Percentiles rank a stretch among this genome's conserved stretches.
These are phyloP conservation scores for Schizopora paradoxa DNA, from an alignment of 1,284 basidiomycete genomes.

Conservation along the genomic window DNA sequence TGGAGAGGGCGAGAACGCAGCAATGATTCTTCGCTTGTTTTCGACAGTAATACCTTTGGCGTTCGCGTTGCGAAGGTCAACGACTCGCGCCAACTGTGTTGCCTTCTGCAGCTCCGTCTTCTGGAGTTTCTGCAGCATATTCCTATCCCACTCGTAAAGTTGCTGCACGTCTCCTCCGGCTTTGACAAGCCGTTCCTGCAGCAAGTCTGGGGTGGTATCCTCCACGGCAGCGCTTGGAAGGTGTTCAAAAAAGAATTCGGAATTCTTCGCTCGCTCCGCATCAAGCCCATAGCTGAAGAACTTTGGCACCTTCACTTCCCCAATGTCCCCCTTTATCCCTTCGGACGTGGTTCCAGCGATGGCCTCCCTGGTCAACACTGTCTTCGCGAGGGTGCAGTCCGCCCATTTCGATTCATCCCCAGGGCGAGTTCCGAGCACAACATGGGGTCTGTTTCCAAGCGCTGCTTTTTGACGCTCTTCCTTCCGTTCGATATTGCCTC, in stretches of 20 bases:
- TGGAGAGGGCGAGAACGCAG: constrained; percentile 65
- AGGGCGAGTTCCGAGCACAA: constrained; percentile 65
- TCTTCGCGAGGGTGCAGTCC: constrained; percentile 54
- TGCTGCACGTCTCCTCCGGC: neutral
- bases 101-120: constrained; percentile 52
- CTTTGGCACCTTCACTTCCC: constrained; percentile 37
- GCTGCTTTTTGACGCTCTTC: constrained; percentile 38
- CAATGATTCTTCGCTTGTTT: constrained; percentile 78
- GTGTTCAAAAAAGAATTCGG: constrained; percentile 51
- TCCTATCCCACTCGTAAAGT: constrained; percentile 5
- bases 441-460: constrained; percentile 51
- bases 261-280: constrained; percentile 35
- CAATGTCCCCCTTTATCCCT: constrained; percentile 11
- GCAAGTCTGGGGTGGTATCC: neutral
- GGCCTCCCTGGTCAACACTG: constrained; percentile 52
- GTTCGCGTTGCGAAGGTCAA: constrained; percentile 86
- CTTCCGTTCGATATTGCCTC: constrained; percentile 47
- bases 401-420: constrained; percentile 62
- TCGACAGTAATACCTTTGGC: constrained; percentile 81
- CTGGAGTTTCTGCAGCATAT: constrained; percentile 20
- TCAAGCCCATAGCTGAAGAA: constrained; percentile 59
- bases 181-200: neutral
- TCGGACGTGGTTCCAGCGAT: constrained; percentile 33
- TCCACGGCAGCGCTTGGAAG: constrained; percentile 44
- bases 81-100: constrained; percentile 60